Conservation (phyloP, 257 asterid species). For the Solanum lignicaule region DNA sequence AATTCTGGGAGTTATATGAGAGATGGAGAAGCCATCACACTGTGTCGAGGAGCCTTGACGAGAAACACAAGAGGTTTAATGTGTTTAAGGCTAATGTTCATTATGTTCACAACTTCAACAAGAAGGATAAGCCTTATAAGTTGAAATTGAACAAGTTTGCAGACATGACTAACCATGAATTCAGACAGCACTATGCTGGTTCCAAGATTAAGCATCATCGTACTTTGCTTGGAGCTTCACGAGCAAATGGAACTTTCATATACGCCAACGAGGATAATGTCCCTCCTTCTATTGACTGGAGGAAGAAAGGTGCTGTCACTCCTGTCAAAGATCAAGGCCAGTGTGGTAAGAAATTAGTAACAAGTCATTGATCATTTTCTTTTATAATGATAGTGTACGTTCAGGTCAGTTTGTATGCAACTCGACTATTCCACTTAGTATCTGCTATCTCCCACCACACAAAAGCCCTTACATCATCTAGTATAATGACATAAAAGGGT, state of each 20-base stretch:
- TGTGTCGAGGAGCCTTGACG: conserved; percentile 48
- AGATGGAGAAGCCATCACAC: conserved; percentile 91
- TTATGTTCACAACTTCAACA: conserved; percentile 48
- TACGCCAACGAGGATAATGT: conserved; percentile 33
- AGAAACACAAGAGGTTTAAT: conserved; percentile 57
- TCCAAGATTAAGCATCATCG: conserved; percentile 60
- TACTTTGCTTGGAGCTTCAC: conserved; percentile 33
- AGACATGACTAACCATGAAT: conserved; percentile 88
- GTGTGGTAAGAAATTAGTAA: conserved; percentile 43
- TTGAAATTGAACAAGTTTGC: conserved; percentile 75
- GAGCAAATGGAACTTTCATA: conserved; percentile 38
- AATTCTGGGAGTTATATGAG: conserved; percentile 67
- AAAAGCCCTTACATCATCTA: neutral
- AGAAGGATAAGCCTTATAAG: conserved; percentile 69
- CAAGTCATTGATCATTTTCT: neutral
- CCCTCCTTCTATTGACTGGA: conserved; percentile 79
- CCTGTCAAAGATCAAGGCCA: conserved; percentile 78
- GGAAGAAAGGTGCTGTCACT: conserved; percentile 68
- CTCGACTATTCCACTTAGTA: neutral
- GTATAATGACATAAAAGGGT: neutral
- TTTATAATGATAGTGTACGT: neutral
- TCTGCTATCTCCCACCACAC: neutral
- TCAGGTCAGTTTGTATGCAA: neutral
- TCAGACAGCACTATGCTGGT: conserved; percentile 46
- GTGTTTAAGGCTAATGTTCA: conserved; percentile 69